A percentile compares a stretch with the other conserved stretches of the same genome.
phyloP scores from a whole-genome alignment of 2,329 filamentous ascomycete genomes.

The Sclerotinia subarctica region DNA sequence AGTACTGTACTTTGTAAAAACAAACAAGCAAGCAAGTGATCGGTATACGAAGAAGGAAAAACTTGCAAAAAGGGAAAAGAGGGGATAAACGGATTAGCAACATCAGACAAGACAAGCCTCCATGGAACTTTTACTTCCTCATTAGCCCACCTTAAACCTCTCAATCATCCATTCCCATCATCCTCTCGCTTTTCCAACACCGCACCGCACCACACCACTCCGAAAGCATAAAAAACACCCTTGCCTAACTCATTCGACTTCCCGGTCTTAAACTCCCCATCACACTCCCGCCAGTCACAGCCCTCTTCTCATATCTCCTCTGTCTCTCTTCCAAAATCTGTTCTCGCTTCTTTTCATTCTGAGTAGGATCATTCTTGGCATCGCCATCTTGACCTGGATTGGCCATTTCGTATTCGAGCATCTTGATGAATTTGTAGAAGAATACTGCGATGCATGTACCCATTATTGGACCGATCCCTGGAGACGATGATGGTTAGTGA shows the following conservation, averaged over 20 bases:
- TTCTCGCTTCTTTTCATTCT: constrained; percentile 13
- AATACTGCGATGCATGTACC: constrained; percentile 48
- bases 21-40: background rate
- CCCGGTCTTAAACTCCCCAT: background rate
- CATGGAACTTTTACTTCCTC: no score
- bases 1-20: background rate
- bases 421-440: constrained; percentile 50
- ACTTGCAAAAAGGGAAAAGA: background rate
- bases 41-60: background rate
- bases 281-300: background rate
- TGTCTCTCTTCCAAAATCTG: constrained; percentile 15
- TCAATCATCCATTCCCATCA: no score
- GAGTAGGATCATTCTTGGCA: constrained; percentile 18
- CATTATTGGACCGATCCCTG: constrained; percentile 49
- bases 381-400: constrained; percentile 36
- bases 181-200: no score
- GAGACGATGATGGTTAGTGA: background rate
- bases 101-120: background rate
- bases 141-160: no score
- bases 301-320: constrained; percentile 6
- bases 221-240: no score
- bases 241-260: background rate
- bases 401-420: constrained; percentile 50
- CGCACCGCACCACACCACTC: background rate
- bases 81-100: background rate